Evolutionary conservation across 345 rosid species (phyloP).

Genomic region (Firmiana major): DNA sequence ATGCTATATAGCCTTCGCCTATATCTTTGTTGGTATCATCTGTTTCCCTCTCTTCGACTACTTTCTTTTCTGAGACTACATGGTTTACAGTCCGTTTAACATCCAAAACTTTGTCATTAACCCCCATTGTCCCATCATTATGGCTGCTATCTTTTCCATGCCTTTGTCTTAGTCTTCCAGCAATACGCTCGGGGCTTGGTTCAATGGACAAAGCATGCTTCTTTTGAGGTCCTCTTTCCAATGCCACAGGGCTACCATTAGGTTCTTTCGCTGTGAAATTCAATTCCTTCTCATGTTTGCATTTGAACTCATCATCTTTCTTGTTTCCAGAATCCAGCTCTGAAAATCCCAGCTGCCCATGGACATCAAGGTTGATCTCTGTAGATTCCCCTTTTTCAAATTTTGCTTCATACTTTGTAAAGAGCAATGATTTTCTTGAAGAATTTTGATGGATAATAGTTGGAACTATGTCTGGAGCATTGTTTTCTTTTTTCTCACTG

Average conservation of each 20-base stretch:
- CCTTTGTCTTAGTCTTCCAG: conserved; percentile 46
- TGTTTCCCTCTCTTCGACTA: conserved; percentile 1
- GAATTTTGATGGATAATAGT: conserved; percentile 26
- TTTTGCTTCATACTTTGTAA: conserved; percentile 25
- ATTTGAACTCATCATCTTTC: conserved; percentile 6
- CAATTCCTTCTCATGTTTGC: conserved; percentile 21
- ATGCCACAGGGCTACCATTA: not conserved
- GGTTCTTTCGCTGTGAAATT: conserved; percentile 4
- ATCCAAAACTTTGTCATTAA: not conserved
- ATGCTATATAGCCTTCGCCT: not conserved
- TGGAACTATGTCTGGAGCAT: conserved; percentile 2
- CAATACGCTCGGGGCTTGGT: conserved; percentile 37
- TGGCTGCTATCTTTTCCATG: conserved; percentile 15
- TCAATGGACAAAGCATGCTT: conserved; percentile 21
- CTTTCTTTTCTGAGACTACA: not conserved
- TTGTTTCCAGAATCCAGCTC: conserved; percentile 15
- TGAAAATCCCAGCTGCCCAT: not conserved
- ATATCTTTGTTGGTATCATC: not conserved
- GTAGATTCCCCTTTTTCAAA: conserved; percentile 2
- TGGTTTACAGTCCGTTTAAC: not conserved
- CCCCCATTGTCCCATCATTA: not conserved
- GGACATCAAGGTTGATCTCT: conserved; percentile 9
- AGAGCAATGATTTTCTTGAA: conserved; percentile 36
- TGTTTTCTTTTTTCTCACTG: conserved; percentile 17
- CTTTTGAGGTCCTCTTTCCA: conserved; percentile 11